Conservation (phyloP, 176 grass and related monocot genomes). For the Dactylis glomerata region DNA sequence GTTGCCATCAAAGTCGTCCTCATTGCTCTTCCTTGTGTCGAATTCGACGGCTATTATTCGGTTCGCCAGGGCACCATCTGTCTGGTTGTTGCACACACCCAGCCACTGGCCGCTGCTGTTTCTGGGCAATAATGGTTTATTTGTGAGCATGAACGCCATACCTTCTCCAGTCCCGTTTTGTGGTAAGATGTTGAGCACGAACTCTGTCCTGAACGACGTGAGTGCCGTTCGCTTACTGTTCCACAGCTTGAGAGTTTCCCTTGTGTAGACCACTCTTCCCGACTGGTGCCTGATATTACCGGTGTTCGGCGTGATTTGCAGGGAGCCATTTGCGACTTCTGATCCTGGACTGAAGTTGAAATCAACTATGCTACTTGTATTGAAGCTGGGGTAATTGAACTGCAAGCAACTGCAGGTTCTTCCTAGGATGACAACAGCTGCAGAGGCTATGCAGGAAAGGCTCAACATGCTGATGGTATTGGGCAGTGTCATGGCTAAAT, state of each 20-base stretch:
- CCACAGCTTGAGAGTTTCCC: neutral
- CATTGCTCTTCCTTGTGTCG: neutral
- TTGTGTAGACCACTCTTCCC: neutral
- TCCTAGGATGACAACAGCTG: neutral
- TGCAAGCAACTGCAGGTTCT: conserved; percentile 24
- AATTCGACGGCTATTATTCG: neutral
- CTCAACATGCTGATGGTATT: neutral
- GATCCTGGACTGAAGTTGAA: conserved; percentile 28
- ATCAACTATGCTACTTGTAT: neutral
- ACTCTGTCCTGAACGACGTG: conserved; percentile 36
- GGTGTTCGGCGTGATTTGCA: conserved; percentile 31
- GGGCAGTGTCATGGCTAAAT: conserved; percentile 6
- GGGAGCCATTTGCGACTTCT: neutral
- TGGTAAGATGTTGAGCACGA: conserved; percentile 41
- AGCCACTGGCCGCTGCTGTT: conserved; percentile 40
- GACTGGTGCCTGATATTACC: conserved; percentile 18
- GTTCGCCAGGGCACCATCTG: neutral
- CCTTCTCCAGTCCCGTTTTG: conserved; percentile 24
- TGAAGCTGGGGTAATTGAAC: conserved; percentile 22
- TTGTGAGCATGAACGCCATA: conserved; percentile 30
- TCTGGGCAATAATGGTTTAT: neutral
- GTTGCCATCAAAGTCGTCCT: neutral
- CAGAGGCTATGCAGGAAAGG: neutral
- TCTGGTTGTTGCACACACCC: conserved; percentile 10
- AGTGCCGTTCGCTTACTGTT: neutral